Evolutionary conservation across 2,329 filamentous ascomycete species (phyloP).

Genomic region (Geosmithia flava): DNA sequence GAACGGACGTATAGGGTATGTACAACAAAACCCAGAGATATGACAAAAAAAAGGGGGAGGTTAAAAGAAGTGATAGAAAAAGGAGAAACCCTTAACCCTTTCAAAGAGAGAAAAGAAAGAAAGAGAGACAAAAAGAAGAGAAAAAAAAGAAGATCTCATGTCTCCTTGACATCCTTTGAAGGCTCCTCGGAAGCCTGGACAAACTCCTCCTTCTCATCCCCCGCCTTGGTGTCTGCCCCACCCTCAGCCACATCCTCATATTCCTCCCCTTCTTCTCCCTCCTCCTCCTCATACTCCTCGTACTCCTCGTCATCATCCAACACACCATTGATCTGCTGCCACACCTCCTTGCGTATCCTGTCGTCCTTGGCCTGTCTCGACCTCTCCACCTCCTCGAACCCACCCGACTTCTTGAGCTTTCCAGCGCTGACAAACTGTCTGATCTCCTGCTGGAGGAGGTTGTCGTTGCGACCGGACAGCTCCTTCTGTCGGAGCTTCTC

Average conservation of each 20-base stretch:
- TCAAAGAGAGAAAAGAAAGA: too few species aligned
- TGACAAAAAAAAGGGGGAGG: too few species aligned
- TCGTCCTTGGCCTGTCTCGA: slow-evolving; percentile 79
- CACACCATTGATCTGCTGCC: slow-evolving; percentile 51
- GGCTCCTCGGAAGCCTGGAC: not conserved
- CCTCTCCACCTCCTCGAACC: slow-evolving; percentile 86
- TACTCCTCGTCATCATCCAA: slow-evolving; percentile 22
- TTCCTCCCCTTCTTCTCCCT: slow-evolving; percentile 1
- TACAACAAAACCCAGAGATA: too few species aligned
- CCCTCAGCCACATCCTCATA: slow-evolving; percentile 5
- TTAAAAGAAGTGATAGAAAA: too few species aligned
- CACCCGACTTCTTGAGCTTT: slow-evolving; percentile 90
- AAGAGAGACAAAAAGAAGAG: not conserved
- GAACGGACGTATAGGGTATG: too few species aligned
- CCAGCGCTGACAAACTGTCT: slow-evolving; percentile 77
- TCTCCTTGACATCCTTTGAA: not conserved
- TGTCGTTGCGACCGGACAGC: slow-evolving; percentile 62
- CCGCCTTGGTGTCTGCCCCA: slow-evolving; percentile 5
- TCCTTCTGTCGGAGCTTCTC: slow-evolving; percentile 87
- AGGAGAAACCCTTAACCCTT: too few species aligned
- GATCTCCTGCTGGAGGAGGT: slow-evolving; percentile 74
- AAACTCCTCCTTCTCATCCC: slow-evolving; percentile 3
- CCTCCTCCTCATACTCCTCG: slow-evolving; percentile 4
- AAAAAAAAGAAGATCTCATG: not conserved
- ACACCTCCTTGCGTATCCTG: slow-evolving; percentile 66